Evolutionary conservation across 495 filamentous ascomycete species (phyloP), one percentile per base, ranked within the genome.

Genomic region (Viridothelium virens): DNA sequence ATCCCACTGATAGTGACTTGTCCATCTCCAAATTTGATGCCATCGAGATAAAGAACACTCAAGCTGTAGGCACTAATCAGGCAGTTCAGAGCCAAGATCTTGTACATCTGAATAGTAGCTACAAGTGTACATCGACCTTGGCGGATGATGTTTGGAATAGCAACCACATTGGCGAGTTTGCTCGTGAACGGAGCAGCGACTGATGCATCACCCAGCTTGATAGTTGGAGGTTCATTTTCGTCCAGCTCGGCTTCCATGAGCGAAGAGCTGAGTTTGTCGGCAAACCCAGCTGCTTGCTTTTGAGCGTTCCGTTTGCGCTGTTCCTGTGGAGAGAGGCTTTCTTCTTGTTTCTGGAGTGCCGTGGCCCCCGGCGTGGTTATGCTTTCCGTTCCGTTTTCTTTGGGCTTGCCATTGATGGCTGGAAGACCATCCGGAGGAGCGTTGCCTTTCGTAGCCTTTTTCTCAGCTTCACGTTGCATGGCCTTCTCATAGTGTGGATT

Each of bases 51-150:
- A 56, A 99, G 82, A 44, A 99, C 94, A 77, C 88, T 92, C 71
- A 97, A 77, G 79, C 92, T 96, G 85, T 99, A 99, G 31, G 94
- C 94, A 73, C 90, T 96, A 76, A 99, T 99, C 72, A 99, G 80
- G 75, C 94, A 99, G 80, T 99, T 99, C 66, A 99, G 80, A 31
- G 94, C 94, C 63, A 99, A 84, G 72, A 99, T 99, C 82, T 99
- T 99, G 84, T 97, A 99, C 94, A 99, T 99, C 79, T 99, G 94
- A 69, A 99, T 97, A 2, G 95, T 97, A 3, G 94, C 93, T 61
- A 99, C 95, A 11, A 99, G 82, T 1, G 94, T 97, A 77, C 94
- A 99, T 66, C 94, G 88, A 62, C 94, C 94, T 78, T 99, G 94
- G 67, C 94, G 89, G 70, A 99, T 91, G 71, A 99, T 99, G 80